These are phyloP conservation scores for Lachancea dasiensis DNA, from an alignment of 805 yeast genomes.

Conservation along the genomic window DNA sequence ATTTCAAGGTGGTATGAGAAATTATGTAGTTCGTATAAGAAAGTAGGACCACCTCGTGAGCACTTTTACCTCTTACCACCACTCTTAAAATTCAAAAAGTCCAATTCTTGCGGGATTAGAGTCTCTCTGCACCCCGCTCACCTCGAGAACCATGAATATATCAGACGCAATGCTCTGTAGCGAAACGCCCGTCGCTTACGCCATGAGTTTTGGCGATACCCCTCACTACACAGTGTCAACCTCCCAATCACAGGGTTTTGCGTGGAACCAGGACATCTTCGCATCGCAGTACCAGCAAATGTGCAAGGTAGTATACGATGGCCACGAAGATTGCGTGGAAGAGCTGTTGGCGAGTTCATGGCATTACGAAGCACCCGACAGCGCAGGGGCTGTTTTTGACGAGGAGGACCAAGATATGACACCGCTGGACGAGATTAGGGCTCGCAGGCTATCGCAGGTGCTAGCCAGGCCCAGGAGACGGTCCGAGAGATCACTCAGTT, in stretches of 20 bases:
- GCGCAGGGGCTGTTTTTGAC: conserved; percentile 6
- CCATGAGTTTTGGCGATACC: conserved; percentile 13
- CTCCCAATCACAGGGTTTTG: conserved; percentile 63
- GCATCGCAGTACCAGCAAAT: conserved; percentile 65
- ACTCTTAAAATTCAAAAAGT: not conserved
- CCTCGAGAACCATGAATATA: not conserved
- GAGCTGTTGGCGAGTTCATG: conserved; percentile 11
- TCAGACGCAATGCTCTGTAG: conserved; percentile 15
- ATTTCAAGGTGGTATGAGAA: not conserved
- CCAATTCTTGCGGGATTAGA: not conserved
- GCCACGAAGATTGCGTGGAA: conserved; percentile 22
- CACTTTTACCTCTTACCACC: not conserved
- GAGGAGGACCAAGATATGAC: conserved; percentile 13
- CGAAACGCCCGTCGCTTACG: conserved; percentile 20
- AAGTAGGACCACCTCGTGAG: not conserved
- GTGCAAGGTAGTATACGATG: conserved; percentile 36
- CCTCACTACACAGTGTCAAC: conserved; percentile 19
- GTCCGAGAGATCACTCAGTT: conserved; percentile 25
- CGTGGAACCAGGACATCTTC: conserved; percentile 72
- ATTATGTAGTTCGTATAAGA: not conserved
- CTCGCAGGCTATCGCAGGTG: conserved; percentile 16
- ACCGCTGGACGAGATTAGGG: conserved; percentile 6
- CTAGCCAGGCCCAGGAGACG: conserved; percentile 23
- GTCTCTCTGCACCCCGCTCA: not conserved
- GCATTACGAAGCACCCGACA: not conserved